These are phyloP conservation scores for Symbiodinium pilosum DNA, from an alignment of 73 alveolate species.

Conservation along the genomic window DNA sequence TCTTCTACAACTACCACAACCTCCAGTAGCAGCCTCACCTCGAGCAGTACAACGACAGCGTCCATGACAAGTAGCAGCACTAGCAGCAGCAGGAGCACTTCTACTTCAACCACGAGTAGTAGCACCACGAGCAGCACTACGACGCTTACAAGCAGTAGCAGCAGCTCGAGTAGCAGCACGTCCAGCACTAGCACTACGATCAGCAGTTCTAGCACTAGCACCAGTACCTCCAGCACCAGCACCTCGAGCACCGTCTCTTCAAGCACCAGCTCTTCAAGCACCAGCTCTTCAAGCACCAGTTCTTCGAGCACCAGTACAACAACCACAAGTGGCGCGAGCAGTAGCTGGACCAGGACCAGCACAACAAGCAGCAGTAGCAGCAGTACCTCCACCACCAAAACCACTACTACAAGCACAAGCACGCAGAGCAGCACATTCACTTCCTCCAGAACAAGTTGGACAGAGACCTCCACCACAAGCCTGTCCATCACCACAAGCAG, in stretches of 20 bases:
- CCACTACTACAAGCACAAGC: background rate
- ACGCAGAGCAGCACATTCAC: background rate
- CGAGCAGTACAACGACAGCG: background rate
- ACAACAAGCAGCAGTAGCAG: background rate
- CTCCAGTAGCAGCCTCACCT: background rate
- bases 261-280: conserved; percentile 3
- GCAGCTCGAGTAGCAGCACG: background rate
- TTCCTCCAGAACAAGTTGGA: background rate
- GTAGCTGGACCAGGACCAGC: background rate
- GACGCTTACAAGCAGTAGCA: background rate
- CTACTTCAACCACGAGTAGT: background rate
- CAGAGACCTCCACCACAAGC: background rate
- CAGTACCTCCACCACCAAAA: background rate
- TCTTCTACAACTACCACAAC: background rate
- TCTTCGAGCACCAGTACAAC: background rate
- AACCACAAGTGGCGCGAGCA: background rate
- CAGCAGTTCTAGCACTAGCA: background rate
- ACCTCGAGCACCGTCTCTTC: background rate
- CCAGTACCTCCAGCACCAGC: background rate
- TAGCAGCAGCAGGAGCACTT: background rate
- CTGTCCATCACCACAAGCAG: conserved; percentile 6
- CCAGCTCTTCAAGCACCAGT: too few relatives aligned
- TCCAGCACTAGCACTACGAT: background rate
- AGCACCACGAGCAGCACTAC: background rate
- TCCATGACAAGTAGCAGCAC: background rate